phyloP scores from a whole-genome alignment of 2,329 filamentous ascomycete species.

The Dactylonectria estremocensis region DNA sequence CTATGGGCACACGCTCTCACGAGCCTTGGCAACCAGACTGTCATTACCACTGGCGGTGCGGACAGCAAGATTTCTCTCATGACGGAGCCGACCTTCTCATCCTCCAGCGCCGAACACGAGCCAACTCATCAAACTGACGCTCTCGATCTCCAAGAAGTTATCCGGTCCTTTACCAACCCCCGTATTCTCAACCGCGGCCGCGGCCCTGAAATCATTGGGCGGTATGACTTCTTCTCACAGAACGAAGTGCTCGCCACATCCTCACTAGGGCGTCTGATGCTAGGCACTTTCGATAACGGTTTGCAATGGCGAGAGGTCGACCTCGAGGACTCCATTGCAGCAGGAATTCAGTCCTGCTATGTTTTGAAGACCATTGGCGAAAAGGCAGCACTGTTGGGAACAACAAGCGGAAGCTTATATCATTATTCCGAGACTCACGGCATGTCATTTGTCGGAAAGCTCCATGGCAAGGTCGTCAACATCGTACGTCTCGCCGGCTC shows the following conservation, averaged over 20 bases:
- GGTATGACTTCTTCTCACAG: constrained; percentile 74
- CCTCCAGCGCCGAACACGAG: background rate
- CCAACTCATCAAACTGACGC: constrained; percentile 33
- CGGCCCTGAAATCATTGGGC: constrained; percentile 65
- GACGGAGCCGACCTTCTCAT: constrained; percentile 20
- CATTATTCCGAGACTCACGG: constrained; percentile 54
- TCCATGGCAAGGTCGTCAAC: constrained; percentile 66
- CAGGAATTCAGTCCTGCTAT: constrained; percentile 63
- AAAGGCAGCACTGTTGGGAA: constrained; percentile 64
- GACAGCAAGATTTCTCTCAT: constrained; percentile 79
- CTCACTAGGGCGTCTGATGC: constrained; percentile 72
- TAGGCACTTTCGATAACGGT: constrained; percentile 56
- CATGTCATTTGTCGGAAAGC: constrained; percentile 54
- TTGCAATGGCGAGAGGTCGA: constrained; percentile 61
- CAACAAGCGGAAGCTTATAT: constrained; percentile 64
- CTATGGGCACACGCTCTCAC: constrained; percentile 81
- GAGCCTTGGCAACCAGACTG: constrained; percentile 48
- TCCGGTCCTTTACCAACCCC: constrained; percentile 36
- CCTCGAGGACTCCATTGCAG: constrained; percentile 51
- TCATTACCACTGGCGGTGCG: constrained; percentile 84
- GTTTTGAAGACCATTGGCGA: constrained; percentile 59
- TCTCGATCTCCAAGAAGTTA: constrained; percentile 54
- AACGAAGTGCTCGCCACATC: constrained; percentile 70
- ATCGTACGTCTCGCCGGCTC: constrained; percentile 59
- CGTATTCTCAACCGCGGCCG: constrained; percentile 37